Evolutionary conservation across 2,329 filamentous ascomycete genomes (phyloP), one percentile per base, ranked within the genome.

Genomic region (Monilinia fructicola): DNA sequence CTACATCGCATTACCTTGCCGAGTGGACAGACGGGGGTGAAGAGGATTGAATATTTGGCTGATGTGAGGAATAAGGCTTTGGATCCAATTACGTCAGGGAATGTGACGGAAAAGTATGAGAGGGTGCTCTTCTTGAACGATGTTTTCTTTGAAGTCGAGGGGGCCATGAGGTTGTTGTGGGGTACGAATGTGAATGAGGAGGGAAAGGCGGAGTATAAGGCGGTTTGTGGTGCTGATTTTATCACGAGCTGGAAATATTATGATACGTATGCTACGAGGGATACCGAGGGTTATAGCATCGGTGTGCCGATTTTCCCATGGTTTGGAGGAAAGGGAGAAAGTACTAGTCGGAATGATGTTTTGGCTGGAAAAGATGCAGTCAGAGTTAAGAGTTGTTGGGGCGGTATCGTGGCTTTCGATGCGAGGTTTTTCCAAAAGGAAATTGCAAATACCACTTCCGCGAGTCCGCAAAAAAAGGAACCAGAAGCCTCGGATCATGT

Each of bases 351-450:
- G 54, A 79, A 81, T 5, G 89, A 90, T 74, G 87, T 92, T 23
- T 76, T 90, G 1, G 79, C 79, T 0, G 84, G 86, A 65, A 82
- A 76, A 48, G 86, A 88, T 70, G 85, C 89, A 0, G 89, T 93
- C 1, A 83, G 86, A 11, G 90, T 92, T 1, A 85, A 84, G 72
- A 88, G 87, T 70, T 93, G 90, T 77, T 93, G 90, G 90, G 88
- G 89, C 63, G 90, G 90, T 28, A 92, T 92, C 85, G 87, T 86
- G 2, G 85, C 85, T 2, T 88, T 88, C 77, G 83, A 88, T 73
- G 87, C 85, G 1, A 78, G 78, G 56, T 87, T 84, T 76, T 84
- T 89, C 56, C 84, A 87, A 72, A 54, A 42, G 10, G 48, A 64
- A n/a, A 6, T 63, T 11, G 38, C n/a, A 7, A 54, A 63, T 23